Percentiles rank a stretch among this genome's conserved stretches.
phyloP scores from a whole-genome alignment of 495 filamentous ascomycete species.

The Xylaria acuta region DNA sequence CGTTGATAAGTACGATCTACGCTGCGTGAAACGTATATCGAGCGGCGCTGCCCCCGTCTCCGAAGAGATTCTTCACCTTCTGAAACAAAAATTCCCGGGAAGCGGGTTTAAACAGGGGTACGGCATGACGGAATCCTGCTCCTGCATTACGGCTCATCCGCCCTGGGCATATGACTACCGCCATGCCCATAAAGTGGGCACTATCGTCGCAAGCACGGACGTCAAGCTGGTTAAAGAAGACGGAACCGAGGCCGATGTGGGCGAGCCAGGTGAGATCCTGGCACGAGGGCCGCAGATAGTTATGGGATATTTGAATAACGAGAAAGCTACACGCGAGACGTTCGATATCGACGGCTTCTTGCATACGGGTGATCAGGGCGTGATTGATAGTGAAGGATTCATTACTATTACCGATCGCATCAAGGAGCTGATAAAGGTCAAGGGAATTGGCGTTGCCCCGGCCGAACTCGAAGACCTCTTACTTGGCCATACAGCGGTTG shows the following conservation, averaged over 20 bases:
- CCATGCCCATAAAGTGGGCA: conserved; percentile 64
- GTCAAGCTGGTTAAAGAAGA: conserved; percentile 66
- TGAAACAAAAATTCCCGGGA: conserved; percentile 63
- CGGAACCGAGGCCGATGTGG: conserved; percentile 52
- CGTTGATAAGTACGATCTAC: conserved; percentile 67
- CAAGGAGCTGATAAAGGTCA: conserved; percentile 81
- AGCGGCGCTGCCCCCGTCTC: conserved; percentile 70
- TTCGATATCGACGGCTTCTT: conserved; percentile 67
- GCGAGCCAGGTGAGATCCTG: conserved; percentile 66
- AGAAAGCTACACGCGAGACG: conserved; percentile 61
- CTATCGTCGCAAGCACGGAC: conserved; percentile 62
- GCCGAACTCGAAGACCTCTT: conserved; percentile 72
- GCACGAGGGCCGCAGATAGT: conserved; percentile 62
- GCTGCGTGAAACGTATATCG: conserved; percentile 57
- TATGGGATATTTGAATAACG: conserved; percentile 58
- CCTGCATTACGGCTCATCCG: conserved; percentile 66
- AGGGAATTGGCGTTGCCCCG: conserved; percentile 72
- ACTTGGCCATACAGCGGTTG: conserved; percentile 62
- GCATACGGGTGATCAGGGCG: conserved; percentile 72
- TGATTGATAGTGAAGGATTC: conserved; percentile 63
- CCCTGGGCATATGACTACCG: conserved; percentile 60
- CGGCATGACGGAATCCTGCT: conserved; percentile 72
- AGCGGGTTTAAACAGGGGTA: conserved; percentile 73
- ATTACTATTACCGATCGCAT: conserved; percentile 77
- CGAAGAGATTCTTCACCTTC: conserved; percentile 65